Conservation (phyloP, 768 basidiomycete genomes). For the Podaxis carcinomalis region DNA sequence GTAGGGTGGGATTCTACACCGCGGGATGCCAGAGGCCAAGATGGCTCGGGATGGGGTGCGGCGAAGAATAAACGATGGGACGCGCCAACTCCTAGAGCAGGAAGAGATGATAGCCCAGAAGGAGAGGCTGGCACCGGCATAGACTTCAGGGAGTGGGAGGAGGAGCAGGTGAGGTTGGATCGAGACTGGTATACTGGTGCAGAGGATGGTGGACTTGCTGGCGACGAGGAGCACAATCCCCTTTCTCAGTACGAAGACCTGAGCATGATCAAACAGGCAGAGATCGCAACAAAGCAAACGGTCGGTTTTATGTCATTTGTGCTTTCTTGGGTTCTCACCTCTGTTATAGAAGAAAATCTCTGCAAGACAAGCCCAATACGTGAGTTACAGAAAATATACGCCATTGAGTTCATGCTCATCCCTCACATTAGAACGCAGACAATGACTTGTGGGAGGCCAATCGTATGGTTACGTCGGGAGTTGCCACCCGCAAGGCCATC, state of each 20-base stretch:
- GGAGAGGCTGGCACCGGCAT: conserved; percentile 61
- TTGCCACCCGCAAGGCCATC: conserved; percentile 80
- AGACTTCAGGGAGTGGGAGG: conserved; percentile 92
- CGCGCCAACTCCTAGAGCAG: conserved; percentile 74
- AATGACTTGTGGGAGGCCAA: conserved; percentile 99
- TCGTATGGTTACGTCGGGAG: conserved; percentile 94
- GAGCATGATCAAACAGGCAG: conserved; percentile 59
- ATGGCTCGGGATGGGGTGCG: conserved; percentile 59
- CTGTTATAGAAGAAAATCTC: conserved; percentile 73
- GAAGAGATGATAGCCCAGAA: conserved; percentile 66
- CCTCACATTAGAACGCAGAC: conserved; percentile 74
- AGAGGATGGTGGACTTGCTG: conserved; percentile 81
- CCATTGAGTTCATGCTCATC: conserved; percentile 13
- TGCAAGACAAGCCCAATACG: conserved; percentile 94
- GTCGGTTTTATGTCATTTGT: conserved; percentile 34
- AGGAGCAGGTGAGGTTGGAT: conserved; percentile 88
- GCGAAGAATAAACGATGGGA: conserved; percentile 66
- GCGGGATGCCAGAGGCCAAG: conserved; percentile 47
- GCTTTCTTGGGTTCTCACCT: conserved; percentile 15
- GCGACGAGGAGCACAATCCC: conserved; percentile 90
- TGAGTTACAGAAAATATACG: conserved; percentile 32
- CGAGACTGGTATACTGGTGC: conserved; percentile 95
- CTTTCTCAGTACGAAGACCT: conserved; percentile 92
- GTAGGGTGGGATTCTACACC: conserved; percentile 95
- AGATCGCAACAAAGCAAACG: conserved; percentile 72